phyloP scores from a whole-genome alignment of 2,329 filamentous ascomycete species.

The Monilinia fructigena region DNA sequence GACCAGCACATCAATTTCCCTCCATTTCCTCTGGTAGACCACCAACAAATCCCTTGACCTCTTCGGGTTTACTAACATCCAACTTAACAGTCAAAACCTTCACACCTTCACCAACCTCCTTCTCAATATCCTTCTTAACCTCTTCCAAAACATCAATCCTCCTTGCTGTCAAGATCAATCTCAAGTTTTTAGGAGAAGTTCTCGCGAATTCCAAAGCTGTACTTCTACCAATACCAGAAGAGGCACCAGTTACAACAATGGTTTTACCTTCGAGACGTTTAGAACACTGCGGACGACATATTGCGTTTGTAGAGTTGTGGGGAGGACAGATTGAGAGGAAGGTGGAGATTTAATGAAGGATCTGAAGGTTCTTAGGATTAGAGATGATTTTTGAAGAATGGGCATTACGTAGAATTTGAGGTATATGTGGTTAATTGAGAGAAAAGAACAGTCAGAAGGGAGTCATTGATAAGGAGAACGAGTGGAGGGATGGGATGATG shows the following conservation, averaged over 20 bases:
- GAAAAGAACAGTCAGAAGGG: not conserved
- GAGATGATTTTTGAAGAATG: not conserved
- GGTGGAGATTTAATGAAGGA: conserved; percentile 12
- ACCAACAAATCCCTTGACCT: conserved; percentile 70
- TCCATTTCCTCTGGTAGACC: conserved; percentile 76
- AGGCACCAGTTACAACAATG: conserved; percentile 86
- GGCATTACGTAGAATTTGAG: conserved; percentile 6
- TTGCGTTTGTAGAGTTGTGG: conserved; percentile 39
- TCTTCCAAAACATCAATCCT: conserved; percentile 75
- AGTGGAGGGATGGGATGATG: not conserved
- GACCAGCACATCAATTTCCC: conserved; percentile 81
- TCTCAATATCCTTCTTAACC: conserved; percentile 71
- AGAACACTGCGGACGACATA: conserved; percentile 66
- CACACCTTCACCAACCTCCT: conserved; percentile 75
- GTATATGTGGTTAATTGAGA: not conserved
- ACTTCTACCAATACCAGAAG: conserved; percentile 82
- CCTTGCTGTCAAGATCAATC: conserved; percentile 85
- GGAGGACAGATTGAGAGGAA: not conserved
- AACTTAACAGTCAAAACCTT: conserved; percentile 80
- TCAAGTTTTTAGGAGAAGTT: conserved; percentile 74
- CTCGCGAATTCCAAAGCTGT: conserved; percentile 91
- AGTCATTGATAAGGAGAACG: not conserved
- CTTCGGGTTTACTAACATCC: conserved; percentile 78
- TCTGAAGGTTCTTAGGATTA: conserved; percentile 4
- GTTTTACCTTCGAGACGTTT: conserved; percentile 93